Conservation (phyloP, 1,284 basidiomycete genomes). For the Termitomyces sp. region DNA sequence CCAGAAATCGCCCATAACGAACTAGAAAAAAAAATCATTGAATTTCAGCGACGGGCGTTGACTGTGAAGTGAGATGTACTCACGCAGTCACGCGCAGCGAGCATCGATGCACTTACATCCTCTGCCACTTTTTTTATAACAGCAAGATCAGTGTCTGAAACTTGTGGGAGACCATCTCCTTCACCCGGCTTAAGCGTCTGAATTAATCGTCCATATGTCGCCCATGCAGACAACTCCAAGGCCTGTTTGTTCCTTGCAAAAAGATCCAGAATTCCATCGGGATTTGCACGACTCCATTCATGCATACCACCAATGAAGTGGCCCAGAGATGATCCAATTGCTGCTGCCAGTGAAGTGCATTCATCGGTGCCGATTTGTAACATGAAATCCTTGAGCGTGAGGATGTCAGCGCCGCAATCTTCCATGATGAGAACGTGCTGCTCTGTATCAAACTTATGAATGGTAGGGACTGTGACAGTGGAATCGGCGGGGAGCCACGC, state of each 20-base stretch:
- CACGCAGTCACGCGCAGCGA: conserved; percentile 26
- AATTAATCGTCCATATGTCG: conserved; percentile 42
- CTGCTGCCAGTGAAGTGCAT: conserved; percentile 20
- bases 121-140: conserved; percentile 29
- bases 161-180: conserved; percentile 21
- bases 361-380: conserved; percentile 25
- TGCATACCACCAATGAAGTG: conserved; percentile 43
- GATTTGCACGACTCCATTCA: conserved; percentile 26
- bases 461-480: conserved; percentile 37
- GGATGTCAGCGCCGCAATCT: conserved; percentile 38
- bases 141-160: conserved; percentile 29
- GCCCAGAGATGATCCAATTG: conserved; percentile 45
- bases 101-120: conserved; percentile 28
- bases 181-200: conserved; percentile 31
- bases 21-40: neutral
- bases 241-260: conserved; percentile 35
- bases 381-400: conserved; percentile 43
- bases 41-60: neutral
- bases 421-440: conserved; percentile 50
- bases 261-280: conserved; percentile 23
- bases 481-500: conserved; percentile 24
- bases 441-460: conserved; percentile 41
- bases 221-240: conserved; percentile 34
- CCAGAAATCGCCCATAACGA: conserved; percentile 57
- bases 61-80: conserved; percentile 8